These are phyloP conservation scores for Spinellus fusiger DNA, from an alignment of 192 early-diverging fungal species.

Conservation along the genomic window DNA sequence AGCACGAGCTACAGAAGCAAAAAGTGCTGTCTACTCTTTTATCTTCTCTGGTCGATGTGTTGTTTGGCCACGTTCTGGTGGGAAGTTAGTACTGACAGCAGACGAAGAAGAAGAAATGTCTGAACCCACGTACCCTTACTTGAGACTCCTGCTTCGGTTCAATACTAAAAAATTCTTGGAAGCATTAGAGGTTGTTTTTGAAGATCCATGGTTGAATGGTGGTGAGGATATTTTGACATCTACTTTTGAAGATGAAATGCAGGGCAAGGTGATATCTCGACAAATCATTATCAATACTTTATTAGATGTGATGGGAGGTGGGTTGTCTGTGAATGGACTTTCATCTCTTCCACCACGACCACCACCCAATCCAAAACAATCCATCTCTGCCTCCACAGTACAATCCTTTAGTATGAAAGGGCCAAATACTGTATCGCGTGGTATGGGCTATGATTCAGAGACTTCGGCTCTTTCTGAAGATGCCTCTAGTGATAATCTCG, in stretches of 20 bases:
- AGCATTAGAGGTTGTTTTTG: slow-evolving; percentile 50
- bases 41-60: slow-evolving; percentile 57
- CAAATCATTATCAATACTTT: slow-evolving; percentile 57
- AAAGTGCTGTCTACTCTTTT: slow-evolving; percentile 51
- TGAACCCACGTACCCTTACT: slow-evolving; percentile 58
- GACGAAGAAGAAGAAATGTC: slow-evolving; percentile 38
- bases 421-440: slow-evolving; percentile 28
- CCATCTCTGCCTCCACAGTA: slow-evolving; percentile 26
- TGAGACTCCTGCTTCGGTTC: slow-evolving; percentile 43
- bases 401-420: slow-evolving; percentile 16
- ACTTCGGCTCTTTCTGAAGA: neutral
- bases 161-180: slow-evolving; percentile 47
- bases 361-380: slow-evolving; percentile 25
- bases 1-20: slow-evolving; percentile 40
- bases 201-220: slow-evolving; percentile 54
- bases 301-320: slow-evolving; percentile 47
- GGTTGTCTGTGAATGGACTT: slow-evolving; percentile 1
- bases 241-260: slow-evolving; percentile 43
- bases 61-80: slow-evolving; percentile 51
- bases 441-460: slow-evolving; percentile 21
- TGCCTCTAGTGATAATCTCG: slow-evolving; percentile 17
- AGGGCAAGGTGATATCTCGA: slow-evolving; percentile 46
- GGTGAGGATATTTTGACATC: slow-evolving; percentile 34
- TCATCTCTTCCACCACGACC: slow-evolving; percentile 22
- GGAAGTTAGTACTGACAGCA: slow-evolving; percentile 47